A percentile compares a stretch with the other conserved stretches of the same genome.
phyloP scores from a whole-genome alignment of 148 eudicot genomes.

The Nepenthes gracilis region DNA sequence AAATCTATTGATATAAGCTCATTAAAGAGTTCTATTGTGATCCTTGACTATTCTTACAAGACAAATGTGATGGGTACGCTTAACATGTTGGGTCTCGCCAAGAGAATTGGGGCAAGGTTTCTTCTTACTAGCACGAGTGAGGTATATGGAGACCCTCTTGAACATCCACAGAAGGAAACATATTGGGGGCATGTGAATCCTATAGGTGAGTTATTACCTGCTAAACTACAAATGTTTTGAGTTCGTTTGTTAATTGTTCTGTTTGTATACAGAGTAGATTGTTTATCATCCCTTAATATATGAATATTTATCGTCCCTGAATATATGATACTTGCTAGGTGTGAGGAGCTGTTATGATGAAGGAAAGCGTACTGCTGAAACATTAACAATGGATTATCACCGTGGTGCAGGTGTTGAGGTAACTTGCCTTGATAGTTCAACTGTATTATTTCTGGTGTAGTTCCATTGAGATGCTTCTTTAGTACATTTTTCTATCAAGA shows the following conservation, averaged over 20 bases:
- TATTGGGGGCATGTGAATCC: conserved; percentile 89
- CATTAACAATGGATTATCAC: conserved; percentile 81
- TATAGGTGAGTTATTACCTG: conserved; percentile 31
- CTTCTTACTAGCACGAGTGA: conserved; percentile 80
- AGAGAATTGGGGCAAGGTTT: conserved; percentile 76
- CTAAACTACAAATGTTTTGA: not conserved
- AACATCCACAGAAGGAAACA: conserved; percentile 86
- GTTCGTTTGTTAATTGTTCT: not conserved
- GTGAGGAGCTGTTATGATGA: conserved; percentile 85
- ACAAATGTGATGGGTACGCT: conserved; percentile 88
- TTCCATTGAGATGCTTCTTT: too few species aligned
- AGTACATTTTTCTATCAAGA: too few species aligned
- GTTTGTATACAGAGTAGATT: not conserved
- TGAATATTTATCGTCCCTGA: not conserved
- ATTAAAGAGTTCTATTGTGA: conserved; percentile 7
- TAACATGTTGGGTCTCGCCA: conserved; percentile 79
- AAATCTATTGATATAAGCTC: not conserved
- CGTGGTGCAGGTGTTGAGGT: conserved; percentile 80
- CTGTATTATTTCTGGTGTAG: too few species aligned
- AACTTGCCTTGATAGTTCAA: conserved; percentile 5
- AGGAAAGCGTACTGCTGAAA: conserved; percentile 79
- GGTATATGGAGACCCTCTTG: conserved; percentile 84
- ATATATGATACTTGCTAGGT: conserved; percentile 24
- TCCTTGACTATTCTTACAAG: conserved; percentile 65
- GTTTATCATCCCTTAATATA: not conserved